Evolutionary conservation across 768 basidiomycete genomes (phyloP).

Genomic region (Exidia glandulosa): DNA sequence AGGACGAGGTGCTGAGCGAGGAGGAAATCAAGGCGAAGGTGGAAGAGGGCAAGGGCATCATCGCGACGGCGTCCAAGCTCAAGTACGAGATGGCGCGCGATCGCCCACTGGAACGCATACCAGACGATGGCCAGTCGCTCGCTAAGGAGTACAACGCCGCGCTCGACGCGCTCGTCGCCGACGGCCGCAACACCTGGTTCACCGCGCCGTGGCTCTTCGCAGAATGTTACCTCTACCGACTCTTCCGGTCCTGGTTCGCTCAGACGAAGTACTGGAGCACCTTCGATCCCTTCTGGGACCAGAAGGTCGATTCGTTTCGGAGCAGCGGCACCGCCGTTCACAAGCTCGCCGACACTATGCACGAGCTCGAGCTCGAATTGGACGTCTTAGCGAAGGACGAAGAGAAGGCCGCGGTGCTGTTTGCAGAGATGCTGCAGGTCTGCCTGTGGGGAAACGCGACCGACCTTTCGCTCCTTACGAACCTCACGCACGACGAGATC

Average conservation of each 20-base stretch:
- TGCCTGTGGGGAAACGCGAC: slow-evolving; percentile 52
- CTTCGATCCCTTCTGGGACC: slow-evolving; percentile 73
- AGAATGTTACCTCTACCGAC: slow-evolving; percentile 74
- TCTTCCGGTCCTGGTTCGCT: slow-evolving; percentile 62
- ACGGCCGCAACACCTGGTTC: slow-evolving; percentile 68
- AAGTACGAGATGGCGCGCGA: slow-evolving; percentile 88
- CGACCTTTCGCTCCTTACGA: slow-evolving; percentile 84
- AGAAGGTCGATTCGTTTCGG: slow-evolving; percentile 75
- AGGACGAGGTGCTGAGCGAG: slow-evolving; percentile 19
- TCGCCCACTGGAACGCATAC: slow-evolving; percentile 47
- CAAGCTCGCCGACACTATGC: slow-evolving; percentile 62
- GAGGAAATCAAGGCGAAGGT: slow-evolving; percentile 28
- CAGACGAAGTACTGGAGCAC: slow-evolving; percentile 56
- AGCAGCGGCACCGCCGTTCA: slow-evolving; percentile 68
- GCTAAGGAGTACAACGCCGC: slow-evolving; percentile 68
- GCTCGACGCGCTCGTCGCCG: slow-evolving; percentile 37
- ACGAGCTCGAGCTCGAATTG: slow-evolving; percentile 47
- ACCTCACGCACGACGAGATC: slow-evolving; percentile 74
- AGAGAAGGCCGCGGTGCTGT: slow-evolving; percentile 51
- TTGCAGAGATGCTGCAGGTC: slow-evolving; percentile 83
- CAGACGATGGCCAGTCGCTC: slow-evolving; percentile 65
- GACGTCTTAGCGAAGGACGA: slow-evolving; percentile 33
- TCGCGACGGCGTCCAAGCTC: slow-evolving; percentile 59
- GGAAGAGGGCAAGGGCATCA: slow-evolving; percentile 68
- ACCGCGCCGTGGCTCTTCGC: slow-evolving; percentile 93